Evolutionary conservation across 495 filamentous ascomycete genomes (phyloP).

Genomic region (Penicillium angulare): DNA sequence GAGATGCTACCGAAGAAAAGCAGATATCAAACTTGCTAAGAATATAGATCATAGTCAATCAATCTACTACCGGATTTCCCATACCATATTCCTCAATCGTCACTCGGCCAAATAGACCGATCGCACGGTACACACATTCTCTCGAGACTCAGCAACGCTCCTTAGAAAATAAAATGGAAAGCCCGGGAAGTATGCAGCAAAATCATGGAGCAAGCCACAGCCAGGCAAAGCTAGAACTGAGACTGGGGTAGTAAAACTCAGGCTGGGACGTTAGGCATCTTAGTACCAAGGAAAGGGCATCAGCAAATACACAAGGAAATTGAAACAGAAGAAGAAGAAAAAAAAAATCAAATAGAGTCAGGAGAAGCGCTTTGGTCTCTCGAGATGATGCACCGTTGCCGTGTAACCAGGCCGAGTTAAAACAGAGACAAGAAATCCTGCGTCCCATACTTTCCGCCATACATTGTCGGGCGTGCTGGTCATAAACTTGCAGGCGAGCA

Average conservation of each 20-base stretch:
- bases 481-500: not conserved
- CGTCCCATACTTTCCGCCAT: not conserved
- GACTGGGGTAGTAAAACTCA: constrained; percentile 7
- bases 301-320: constrained; percentile 3
- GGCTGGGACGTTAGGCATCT: constrained; percentile 14
- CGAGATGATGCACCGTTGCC: constrained; percentile 1
- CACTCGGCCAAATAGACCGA: not conserved
- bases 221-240: constrained; percentile 12
- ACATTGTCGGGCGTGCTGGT: not conserved
- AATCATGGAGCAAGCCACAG: constrained; percentile 9
- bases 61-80: constrained; percentile 10
- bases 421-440: not conserved
- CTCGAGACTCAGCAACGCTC: constrained; percentile 12
- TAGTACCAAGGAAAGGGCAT: constrained; percentile 6
- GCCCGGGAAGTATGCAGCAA: constrained; percentile 7
- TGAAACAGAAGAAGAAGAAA: not conserved
- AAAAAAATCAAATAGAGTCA: constrained; percentile 1
- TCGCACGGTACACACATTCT: constrained; percentile 3
- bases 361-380: constrained; percentile 1
- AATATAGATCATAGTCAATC: constrained; percentile 11
- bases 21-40: not conserved
- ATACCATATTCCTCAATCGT: constrained; percentile 4
- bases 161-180: constrained; percentile 2
- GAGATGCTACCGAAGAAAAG: not conserved
- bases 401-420: constrained; percentile 4